Evolutionary conservation across 768 basidiomycete species (phyloP).

Genomic region (Mycena epipterygia): DNA sequence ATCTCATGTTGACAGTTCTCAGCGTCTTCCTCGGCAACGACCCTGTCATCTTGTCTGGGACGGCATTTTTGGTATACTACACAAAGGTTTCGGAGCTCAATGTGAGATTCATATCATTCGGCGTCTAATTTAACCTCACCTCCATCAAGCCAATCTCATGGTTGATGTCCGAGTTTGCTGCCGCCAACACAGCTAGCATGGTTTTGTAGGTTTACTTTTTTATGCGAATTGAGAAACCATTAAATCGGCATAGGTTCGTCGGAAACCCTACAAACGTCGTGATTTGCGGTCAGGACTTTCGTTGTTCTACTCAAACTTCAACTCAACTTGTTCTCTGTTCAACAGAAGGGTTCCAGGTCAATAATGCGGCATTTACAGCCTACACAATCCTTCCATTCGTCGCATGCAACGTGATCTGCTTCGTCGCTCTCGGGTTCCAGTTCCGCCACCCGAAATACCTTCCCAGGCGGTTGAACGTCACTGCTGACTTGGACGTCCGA

Average conservation of each 20-base stretch:
- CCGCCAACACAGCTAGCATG: conserved; percentile 85
- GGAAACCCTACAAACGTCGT: conserved; percentile 95
- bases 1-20: conserved; percentile 81
- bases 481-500: conserved; percentile 61
- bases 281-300: not conserved
- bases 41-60: conserved; percentile 92
- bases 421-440: conserved; percentile 68
- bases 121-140: not conserved
- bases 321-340: conserved; percentile 69
- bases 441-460: conserved; percentile 70
- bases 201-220: conserved; percentile 48
- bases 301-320: not conserved
- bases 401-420: conserved; percentile 74
- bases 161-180: conserved; percentile 83
- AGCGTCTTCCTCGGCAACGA: conserved; percentile 93
- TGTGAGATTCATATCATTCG: not conserved
- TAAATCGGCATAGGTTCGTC: conserved; percentile 61
- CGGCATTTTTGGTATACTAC: conserved; percentile 91
- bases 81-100: conserved; percentile 69
- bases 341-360: conserved; percentile 87
- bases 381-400: conserved; percentile 89
- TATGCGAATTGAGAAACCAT: not conserved
- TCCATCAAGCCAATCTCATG: conserved; percentile 68
- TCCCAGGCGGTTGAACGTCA: conserved; percentile 57
- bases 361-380: conserved; percentile 83